Percentiles rank a stretch among this genome's conserved stretches.
Evolutionary conservation across 805 yeast genomes (phyloP).

Genomic region (Brettanomyces anomalus): DNA sequence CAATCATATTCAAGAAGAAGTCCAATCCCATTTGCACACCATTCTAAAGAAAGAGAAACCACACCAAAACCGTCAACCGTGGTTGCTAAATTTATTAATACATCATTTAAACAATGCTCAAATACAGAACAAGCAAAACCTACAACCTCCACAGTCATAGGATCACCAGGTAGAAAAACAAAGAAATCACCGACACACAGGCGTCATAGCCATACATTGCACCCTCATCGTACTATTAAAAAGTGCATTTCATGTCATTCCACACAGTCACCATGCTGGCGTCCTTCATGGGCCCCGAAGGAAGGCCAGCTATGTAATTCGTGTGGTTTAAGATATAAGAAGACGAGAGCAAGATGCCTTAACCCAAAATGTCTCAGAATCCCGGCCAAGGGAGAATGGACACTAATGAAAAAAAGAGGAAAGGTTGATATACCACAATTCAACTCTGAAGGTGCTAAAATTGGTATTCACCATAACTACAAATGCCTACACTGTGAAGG

Average conservation of each 20-base stretch:
- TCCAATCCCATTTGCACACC: too few relatives aligned
- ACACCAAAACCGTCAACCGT: background rate
- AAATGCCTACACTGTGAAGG: constrained; percentile 54
- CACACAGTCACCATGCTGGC: constrained; percentile 94
- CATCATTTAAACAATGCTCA: background rate
- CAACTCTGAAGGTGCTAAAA: constrained; percentile 4
- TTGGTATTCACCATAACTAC: constrained; percentile 22
- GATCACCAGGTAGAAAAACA: background rate
- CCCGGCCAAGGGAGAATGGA: constrained; percentile 96
- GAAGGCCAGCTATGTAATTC: constrained; percentile 97
- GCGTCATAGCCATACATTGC: constrained; percentile 1
- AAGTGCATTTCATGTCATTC: constrained; percentile 87
- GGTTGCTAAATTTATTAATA: constrained; percentile 3
- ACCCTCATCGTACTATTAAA: constrained; percentile 26
- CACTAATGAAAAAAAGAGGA: constrained; percentile 72
- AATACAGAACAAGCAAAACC: background rate
- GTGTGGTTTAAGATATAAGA: constrained; percentile 90
- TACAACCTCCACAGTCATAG: background rate
- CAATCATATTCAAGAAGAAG: too few relatives aligned
- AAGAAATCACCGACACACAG: constrained; percentile 1
- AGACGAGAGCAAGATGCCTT: constrained; percentile 86
- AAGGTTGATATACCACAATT: constrained; percentile 22
- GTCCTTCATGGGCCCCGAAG: constrained; percentile 89
- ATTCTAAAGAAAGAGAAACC: background rate
- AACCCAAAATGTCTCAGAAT: constrained; percentile 70